Evolutionary conservation across 352 stramenopile species (phyloP).

Genomic region (Phytopythium kandeliae): DNA sequence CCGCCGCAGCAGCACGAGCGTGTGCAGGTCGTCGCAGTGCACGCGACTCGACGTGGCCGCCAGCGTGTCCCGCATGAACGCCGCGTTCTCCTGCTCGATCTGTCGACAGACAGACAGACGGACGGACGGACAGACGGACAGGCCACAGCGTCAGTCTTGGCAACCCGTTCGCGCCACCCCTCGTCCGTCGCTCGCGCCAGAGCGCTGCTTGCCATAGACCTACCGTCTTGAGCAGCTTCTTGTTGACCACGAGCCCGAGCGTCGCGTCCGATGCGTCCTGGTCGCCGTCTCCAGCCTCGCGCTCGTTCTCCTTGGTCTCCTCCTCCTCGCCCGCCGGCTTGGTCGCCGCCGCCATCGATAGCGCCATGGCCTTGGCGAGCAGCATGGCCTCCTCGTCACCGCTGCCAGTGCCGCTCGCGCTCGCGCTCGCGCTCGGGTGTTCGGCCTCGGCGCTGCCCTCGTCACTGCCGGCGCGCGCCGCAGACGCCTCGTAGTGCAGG

Average conservation of each 20-base stretch:
- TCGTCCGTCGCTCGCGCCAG: too few relatives aligned
- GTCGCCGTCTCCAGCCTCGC: constrained; percentile 9
- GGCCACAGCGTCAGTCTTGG: not conserved
- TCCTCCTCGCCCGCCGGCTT: constrained; percentile 30
- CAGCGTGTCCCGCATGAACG: constrained; percentile 51
- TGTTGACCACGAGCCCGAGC: constrained; percentile 22
- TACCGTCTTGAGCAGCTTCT: constrained; percentile 58
- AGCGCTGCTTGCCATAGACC: too few relatives aligned
- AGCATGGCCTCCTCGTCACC: constrained; percentile 81
- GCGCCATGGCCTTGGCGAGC: constrained; percentile 81
- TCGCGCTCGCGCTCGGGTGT: not conserved
- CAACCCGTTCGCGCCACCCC: too few relatives aligned
- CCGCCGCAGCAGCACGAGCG: constrained; percentile 42
- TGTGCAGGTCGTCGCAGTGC: constrained; percentile 65
- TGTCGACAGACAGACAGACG: too few relatives aligned
- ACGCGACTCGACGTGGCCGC: constrained; percentile 39
- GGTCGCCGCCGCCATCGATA: constrained; percentile 80
- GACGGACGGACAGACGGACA: too few relatives aligned
- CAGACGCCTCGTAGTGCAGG: constrained; percentile 49
- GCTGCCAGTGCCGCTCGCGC: not conserved
- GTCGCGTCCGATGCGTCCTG: constrained; percentile 7
- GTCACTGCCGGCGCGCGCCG: constrained; percentile 4
- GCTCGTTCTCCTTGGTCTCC: constrained; percentile 27
- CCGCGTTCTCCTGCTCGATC: constrained; percentile 62
- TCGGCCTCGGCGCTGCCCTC: not conserved